Conservation (phyloP, 352 stramenopile genomes). For the Chrysophaeum taylorii region DNA sequence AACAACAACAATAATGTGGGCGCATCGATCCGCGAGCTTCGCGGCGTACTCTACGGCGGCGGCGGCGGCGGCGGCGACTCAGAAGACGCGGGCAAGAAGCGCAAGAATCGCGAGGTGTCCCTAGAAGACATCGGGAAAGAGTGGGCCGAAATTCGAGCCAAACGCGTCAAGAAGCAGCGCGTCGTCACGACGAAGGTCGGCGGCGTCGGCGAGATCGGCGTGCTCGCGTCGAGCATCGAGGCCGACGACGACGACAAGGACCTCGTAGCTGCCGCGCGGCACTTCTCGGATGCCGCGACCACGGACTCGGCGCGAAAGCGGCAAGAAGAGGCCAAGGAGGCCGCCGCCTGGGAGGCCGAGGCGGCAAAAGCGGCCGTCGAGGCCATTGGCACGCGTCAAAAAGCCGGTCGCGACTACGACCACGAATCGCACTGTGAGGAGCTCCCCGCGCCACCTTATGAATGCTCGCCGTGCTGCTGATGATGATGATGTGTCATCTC, state of each 20-base stretch:
- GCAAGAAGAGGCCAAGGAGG: too few relatives aligned
- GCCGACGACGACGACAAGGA: constrained; percentile 5
- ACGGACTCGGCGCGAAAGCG: too few relatives aligned
- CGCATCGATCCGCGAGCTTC: constrained; percentile 1
- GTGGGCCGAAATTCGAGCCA: background rate
- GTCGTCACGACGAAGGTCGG: constrained; percentile 31
- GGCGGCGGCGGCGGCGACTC: background rate
- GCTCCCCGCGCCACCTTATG: too few relatives aligned
- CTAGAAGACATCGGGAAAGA: background rate
- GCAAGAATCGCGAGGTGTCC: background rate
- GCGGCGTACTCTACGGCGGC: background rate
- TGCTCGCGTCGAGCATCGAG: constrained; percentile 29
- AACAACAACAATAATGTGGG: background rate
- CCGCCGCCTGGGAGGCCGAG: background rate
- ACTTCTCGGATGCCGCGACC: too few relatives aligned
- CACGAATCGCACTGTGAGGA: background rate
- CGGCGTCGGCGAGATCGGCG: constrained; percentile 37
- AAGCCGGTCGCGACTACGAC: constrained; percentile 19
- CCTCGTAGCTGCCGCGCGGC: too few relatives aligned
- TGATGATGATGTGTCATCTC: background rate
- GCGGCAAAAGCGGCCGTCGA: background rate
- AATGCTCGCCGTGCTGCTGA: background rate
- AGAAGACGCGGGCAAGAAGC: background rate
- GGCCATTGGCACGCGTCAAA: background rate
- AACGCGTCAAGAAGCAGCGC: constrained; percentile 34